A percentile compares a stretch with the other conserved stretches of the same genome.
phyloP scores from a whole-genome alignment of 108 stramenopile species.

The Aurantiochytrium sp. region DNA sequence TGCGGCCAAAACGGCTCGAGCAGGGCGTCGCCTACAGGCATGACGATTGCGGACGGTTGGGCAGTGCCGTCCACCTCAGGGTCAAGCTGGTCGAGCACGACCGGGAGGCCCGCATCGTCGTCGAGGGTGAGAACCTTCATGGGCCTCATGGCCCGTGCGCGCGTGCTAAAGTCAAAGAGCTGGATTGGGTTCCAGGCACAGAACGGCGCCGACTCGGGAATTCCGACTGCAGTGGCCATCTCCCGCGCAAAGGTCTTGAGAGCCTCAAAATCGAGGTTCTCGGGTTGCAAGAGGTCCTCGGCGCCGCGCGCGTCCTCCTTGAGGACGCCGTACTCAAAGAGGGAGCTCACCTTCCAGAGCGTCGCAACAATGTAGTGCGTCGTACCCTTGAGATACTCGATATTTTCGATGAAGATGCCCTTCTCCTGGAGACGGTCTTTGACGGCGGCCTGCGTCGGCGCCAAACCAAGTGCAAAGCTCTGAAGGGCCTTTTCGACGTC shows the following conservation, averaged over 20 bases:
- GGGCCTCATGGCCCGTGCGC: neutral
- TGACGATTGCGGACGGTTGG: neutral
- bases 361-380: neutral
- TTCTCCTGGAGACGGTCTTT: neutral
- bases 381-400: neutral
- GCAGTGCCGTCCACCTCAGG: neutral
- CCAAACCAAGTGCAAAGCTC: neutral
- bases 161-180: neutral
- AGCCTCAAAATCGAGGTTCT: neutral
- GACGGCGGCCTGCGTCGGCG: neutral
- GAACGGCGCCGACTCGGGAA: neutral
- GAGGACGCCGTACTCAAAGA: neutral
- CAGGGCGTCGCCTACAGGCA: neutral
- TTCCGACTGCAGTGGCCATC: neutral
- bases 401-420: neutral
- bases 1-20: neutral
- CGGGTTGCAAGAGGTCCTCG: neutral
- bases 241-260: neutral
- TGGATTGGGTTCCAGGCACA: neutral
- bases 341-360: neutral
- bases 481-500: neutral
- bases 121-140: neutral
- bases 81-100: neutral
- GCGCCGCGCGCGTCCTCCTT: neutral
- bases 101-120: too few species aligned